A percentile compares a stretch with the other conserved stretches of the same genome.
Evolutionary conservation across 192 early-diverging fungal genomes (phyloP).

Genomic region (Allomyces macrogynus): DNA sequence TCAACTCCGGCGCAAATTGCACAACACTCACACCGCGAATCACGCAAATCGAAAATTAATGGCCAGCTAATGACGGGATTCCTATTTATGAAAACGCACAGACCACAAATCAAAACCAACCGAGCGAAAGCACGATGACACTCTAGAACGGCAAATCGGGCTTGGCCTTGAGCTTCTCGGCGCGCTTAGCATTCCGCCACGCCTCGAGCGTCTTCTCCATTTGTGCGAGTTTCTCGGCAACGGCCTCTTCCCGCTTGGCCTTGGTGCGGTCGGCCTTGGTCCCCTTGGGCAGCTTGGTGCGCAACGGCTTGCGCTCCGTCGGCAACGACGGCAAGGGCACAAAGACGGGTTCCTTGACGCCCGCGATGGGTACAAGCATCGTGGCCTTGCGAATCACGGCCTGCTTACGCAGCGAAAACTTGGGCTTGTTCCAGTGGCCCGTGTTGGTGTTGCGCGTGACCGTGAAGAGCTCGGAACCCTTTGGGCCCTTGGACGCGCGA

Average conservation of each 20-base stretch:
- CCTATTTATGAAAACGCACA: no score
- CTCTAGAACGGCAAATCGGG: constrained; percentile 11
- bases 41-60: no score
- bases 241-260: neutral
- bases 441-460: neutral
- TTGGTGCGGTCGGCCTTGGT: neutral
- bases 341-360: no score
- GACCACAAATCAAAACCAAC: no score
- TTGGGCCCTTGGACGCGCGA: no score
- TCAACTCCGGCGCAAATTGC: no score
- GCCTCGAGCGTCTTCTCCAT: constrained; percentile 7
- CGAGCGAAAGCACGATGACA: constrained; percentile 5
- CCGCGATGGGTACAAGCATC: neutral
- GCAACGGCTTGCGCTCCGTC: neutral
- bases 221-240: neutral
- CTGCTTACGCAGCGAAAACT: neutral
- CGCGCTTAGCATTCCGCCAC: constrained; percentile 10
- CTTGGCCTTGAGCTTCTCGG: constrained; percentile 6
- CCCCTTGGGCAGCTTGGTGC: neutral
- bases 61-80: no score
- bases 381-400: neutral
- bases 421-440: neutral
- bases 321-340: no score
- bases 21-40: no score
- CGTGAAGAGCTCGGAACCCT: neutral